Conservation (phyloP, 1,284 basidiomycete genomes). For the Leucoagaricus sp. region DNA sequence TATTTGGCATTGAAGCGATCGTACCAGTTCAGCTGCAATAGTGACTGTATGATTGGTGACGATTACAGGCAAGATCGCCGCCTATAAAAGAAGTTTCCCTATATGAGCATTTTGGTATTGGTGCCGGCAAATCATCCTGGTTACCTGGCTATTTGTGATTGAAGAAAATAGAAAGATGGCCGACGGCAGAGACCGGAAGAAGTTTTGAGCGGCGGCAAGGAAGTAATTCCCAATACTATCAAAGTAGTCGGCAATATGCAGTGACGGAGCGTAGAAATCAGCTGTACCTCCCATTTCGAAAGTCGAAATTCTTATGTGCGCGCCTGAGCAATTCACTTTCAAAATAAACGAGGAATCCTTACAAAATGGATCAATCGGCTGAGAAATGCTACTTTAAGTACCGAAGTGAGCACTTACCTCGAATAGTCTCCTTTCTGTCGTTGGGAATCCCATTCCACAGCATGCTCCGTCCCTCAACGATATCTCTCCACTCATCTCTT, state of each 20-base stretch:
- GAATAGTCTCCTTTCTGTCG: slow-evolving; percentile 90
- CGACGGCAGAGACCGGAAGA: slow-evolving; percentile 89
- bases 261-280: slow-evolving; percentile 9
- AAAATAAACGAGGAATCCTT: slow-evolving; percentile 90
- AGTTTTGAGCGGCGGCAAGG: slow-evolving; percentile 80
- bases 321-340: slow-evolving; percentile 85
- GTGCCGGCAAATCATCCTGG: slow-evolving; percentile 95
- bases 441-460: slow-evolving; percentile 90
- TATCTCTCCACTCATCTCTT: slow-evolving; percentile 89
- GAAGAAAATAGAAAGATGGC: slow-evolving; percentile 96
- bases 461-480: slow-evolving; percentile 85
- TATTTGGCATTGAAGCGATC: slow-evolving; percentile 33
- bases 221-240: slow-evolving; percentile 84
- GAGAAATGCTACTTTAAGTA: background rate
- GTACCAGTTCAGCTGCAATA: slow-evolving; percentile 89
- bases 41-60: slow-evolving; percentile 97
- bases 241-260: slow-evolving; percentile 2
- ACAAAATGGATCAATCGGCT: background rate
- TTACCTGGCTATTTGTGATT: slow-evolving; percentile 77
- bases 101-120: slow-evolving; percentile 66
- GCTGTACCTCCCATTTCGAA: slow-evolving; percentile 76
- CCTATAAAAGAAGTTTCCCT: slow-evolving; percentile 41
- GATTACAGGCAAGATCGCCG: slow-evolving; percentile 85
- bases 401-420: slow-evolving; percentile 51
- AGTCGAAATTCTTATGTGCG: slow-evolving; percentile 92